Percentiles rank a stretch among this genome's conserved stretches.
Conservation (phyloP, 2,329 filamentous ascomycete genomes). For the Nemania bipapillata region DNA sequence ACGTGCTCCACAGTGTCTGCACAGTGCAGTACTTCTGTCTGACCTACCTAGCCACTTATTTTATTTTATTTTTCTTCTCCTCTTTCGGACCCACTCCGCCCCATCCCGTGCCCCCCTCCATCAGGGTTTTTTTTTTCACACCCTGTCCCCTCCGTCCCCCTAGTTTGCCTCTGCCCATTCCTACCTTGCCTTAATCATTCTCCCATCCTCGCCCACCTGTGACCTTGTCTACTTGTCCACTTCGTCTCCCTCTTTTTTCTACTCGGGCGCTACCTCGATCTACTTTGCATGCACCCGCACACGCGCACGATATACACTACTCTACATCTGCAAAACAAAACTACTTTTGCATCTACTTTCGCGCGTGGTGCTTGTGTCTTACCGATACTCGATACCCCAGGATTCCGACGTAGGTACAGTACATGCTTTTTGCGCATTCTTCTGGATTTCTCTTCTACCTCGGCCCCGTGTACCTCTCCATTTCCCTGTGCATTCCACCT, state of each 20-base stretch:
- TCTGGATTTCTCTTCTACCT: conserved; percentile 30
- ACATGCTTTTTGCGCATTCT: conserved; percentile 10
- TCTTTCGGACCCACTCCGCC: conserved; percentile 5
- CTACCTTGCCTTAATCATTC: conserved; percentile 38
- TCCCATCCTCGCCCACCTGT: conserved; percentile 32
- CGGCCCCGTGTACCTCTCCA: conserved; percentile 31
- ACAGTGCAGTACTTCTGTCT: not conserved
- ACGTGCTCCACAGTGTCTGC: not conserved
- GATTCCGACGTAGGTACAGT: conserved; percentile 30
- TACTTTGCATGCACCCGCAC: conserved; percentile 42
- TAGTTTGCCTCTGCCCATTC: conserved; percentile 31
- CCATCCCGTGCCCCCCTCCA: conserved; percentile 12
- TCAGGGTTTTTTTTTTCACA: conserved; percentile 24
- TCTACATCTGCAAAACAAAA: conserved; percentile 19
- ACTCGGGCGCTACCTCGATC: conserved; percentile 41
- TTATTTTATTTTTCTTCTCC: conserved; percentile 7
- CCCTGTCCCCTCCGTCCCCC: conserved; percentile 28
- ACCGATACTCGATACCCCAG: conserved; percentile 24
- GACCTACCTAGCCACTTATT: conserved; percentile 23
- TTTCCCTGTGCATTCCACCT: conserved; percentile 33
- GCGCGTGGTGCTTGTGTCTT: conserved; percentile 31
- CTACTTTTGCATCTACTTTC: conserved; percentile 25
- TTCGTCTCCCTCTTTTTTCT: conserved; percentile 37
- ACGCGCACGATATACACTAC: conserved; percentile 35
- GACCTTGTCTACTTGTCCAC: conserved; percentile 42